A percentile compares a stretch with the other conserved stretches of the same genome.
Evolutionary conservation across 1,284 basidiomycete genomes (phyloP).

Genomic region (Xerocomus minutiporus): DNA sequence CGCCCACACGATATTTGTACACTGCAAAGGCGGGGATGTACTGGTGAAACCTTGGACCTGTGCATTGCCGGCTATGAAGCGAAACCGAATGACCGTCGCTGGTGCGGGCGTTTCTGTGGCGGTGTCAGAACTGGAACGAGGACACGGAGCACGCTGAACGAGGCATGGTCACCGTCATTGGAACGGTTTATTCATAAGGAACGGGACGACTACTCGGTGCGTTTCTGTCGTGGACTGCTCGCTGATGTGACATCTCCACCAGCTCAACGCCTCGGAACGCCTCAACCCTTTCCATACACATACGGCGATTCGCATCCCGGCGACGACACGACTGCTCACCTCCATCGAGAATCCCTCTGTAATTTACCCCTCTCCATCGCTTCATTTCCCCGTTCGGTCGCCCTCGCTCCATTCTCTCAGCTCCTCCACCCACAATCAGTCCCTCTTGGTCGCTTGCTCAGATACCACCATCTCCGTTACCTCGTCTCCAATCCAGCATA

Average conservation of each 20-base stretch:
- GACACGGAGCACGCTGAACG: not conserved
- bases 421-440: not conserved
- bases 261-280: not conserved
- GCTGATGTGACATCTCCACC: not conserved
- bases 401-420: not conserved
- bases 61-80: conserved; percentile 1
- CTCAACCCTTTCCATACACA: conserved; percentile 2
- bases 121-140: not conserved
- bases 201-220: not conserved
- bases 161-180: not conserved
- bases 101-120: not conserved
- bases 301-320: conserved; percentile 15
- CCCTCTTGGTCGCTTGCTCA: not conserved
- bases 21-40: not conserved
- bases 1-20: too few relatives aligned
- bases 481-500: not conserved
- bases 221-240: not conserved
- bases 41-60: not conserved
- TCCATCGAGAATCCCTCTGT: conserved; percentile 13
- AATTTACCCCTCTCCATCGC: not conserved
- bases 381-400: conserved; percentile 3
- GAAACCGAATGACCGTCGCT: not conserved
- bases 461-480: not conserved
- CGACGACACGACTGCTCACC: not conserved
- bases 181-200: not conserved